Evolutionary conservation across 495 filamentous ascomycete species (phyloP), one percentile per base, ranked within the genome.

Genomic region (Penicillium macrosclerotiorum): DNA sequence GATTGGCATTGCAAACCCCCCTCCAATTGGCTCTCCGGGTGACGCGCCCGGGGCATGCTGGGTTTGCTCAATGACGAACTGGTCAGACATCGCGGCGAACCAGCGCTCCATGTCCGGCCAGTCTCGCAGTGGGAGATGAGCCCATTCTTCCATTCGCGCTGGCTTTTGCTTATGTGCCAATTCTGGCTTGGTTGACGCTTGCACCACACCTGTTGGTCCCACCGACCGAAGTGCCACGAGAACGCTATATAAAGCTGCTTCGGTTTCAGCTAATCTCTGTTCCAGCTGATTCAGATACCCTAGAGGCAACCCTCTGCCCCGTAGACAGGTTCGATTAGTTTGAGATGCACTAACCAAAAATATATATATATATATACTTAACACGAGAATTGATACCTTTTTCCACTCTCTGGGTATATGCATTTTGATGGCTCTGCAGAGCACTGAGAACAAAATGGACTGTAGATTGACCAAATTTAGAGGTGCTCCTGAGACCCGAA

Each of bases 201-300:
- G 47, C 13, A 46, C 27, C 7, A 55, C 5, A 8, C 20, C 37
- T 14, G 37, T n/a, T 32, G 54, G 50, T 7, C 42, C 26, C 31
- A 53, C 45, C 18, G 50, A 38, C 7, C 49, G 56, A 8, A 64
- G 49, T 9, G 59, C 58, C 25, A 42, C 42, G 3, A 64, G 42
- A 17, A 59, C 59, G 16, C 59, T 49, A 19, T 62, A 64, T 7
- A 64, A 42, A 8, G 62, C 59, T 8, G 54, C 20, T 29, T 64
- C 62, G 11, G 62, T 64, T 16, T 63, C 62, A 17, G 42, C 30
- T n/a, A 64, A 47, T 35, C 62, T 36, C 23, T 60, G 51, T 41
- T 64, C 62, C n/a, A 64, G 46, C 45, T 58, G 62, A 13, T 55
- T 63, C 8, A 64, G 39, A 34, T 64, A 63, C 14, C 59, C 62